Base-by-base conservation (phyloP, 306 rosid species). In the Trifolium fragiferum region DNA sequence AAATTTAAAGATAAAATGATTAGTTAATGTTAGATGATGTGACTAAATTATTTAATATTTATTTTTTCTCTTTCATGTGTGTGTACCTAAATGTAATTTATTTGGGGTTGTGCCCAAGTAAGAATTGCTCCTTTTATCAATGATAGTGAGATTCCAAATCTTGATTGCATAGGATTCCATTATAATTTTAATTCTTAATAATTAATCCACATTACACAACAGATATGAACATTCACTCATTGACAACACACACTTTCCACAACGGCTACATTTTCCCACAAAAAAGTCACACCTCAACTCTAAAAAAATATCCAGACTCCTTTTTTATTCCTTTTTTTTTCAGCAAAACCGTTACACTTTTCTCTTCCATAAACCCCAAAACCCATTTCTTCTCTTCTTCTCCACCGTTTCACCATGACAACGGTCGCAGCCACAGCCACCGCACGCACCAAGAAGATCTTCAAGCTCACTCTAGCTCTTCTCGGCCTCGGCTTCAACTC, bases 401-500 rank as follows among this genome's bases (percentile, higher is more conserved):
- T 7, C 35, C 2, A 1, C 62, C 73, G 10, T 72, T 47, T 14
- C 57, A 76, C 76, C 75, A 95, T 92, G 99, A 84, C n/a, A n/a
- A n/a, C 90, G n/a, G 88, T 80, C 72, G 87, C 81, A 10, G 57
- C 72, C 44, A 80, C 46, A 14, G 92, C 97, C 77, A 62, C 92
- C 1, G 35, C 84, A 63, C 90, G 77, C 44, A 77, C 96, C 84
- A 80, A 79, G 89, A 87, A 79, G 74, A 78, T 92, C 58, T 13
- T 95, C 70, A 92, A 90, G 85, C 76, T 90, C 51, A 80, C 91
- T 43, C 65, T 88, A 72, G 73, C 90, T 0, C 85, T 95, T 61
- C 85, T 95, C 83, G 84, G 93, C 14, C 49, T 81, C 38, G 86
- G 95, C 68, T 95, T 92, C 89, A 90, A 88, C 83, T 82, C 99